These are phyloP conservation scores for Lepiota subincarnata DNA, from an alignment of 768 basidiomycete species.

Conservation along the genomic window DNA sequence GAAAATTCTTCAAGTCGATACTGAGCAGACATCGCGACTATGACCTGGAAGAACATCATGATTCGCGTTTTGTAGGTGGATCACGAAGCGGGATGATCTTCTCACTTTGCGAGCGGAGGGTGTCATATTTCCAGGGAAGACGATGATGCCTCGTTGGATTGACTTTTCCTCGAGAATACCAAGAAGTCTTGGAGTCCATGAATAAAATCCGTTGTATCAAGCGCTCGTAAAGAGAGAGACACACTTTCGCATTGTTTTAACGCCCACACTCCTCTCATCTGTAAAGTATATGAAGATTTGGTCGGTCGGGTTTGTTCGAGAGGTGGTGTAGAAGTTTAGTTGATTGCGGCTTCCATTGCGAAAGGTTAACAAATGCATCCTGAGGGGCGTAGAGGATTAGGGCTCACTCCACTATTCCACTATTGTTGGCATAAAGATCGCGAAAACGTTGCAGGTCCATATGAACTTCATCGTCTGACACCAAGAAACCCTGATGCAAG, in stretches of 20 bases:
- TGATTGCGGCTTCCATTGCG: constrained; percentile 63
- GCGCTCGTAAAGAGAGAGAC: constrained; percentile 22
- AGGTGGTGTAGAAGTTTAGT: constrained; percentile 88
- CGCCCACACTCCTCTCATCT: constrained; percentile 93
- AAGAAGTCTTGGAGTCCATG: constrained; percentile 58
- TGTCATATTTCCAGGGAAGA: constrained; percentile 95
- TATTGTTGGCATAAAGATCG: constrained; percentile 61
- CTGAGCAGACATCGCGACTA: constrained; percentile 81
- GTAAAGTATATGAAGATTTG: constrained; percentile 95
- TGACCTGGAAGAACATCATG: constrained; percentile 55
- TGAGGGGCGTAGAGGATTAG: constrained; percentile 2
- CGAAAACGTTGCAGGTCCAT: constrained; percentile 84
- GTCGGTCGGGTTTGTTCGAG: constrained; percentile 57
- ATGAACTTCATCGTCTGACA: constrained; percentile 90
- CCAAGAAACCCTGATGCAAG: constrained; percentile 74
- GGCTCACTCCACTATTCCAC: constrained; percentile 83
- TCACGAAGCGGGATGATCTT: constrained; percentile 5
- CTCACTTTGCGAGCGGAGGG: constrained; percentile 91
- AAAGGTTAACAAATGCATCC: background rate
- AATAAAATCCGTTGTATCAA: constrained; percentile 3
- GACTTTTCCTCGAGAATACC: constrained; percentile 87
- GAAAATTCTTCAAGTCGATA: constrained; percentile 95
- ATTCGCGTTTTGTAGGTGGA: constrained; percentile 6
- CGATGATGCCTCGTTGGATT: constrained; percentile 88
- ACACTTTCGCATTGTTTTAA: constrained; percentile 97